phyloP scores from a whole-genome alignment of 768 basidiomycete genomes.

The Gelatoporia subvermispora region DNA sequence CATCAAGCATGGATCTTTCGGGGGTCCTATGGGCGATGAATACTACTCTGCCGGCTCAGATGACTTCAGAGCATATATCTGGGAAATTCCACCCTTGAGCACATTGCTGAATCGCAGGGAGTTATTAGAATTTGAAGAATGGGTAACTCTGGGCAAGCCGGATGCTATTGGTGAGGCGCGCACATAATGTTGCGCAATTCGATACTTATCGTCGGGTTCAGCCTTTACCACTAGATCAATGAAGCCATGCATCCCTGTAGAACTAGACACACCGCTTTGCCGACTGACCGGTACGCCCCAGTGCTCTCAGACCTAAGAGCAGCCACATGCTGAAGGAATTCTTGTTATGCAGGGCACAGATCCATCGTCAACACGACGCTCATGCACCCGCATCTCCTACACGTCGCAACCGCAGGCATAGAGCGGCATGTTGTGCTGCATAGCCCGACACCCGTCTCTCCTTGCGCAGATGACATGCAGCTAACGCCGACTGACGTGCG shows the following conservation, averaged over 20 bases:
- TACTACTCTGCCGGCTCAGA: conserved; percentile 79
- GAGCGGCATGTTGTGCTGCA: conserved; percentile 69
- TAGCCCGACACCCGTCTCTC: conserved; percentile 53
- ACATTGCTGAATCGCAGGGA: conserved; percentile 41
- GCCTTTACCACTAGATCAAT: conserved; percentile 41
- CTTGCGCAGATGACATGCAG: conserved; percentile 39
- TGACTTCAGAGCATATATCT: conserved; percentile 75
- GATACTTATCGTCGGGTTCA: conserved; percentile 14
- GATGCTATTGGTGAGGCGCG: conserved; percentile 34
- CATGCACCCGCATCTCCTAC: conserved; percentile 67
- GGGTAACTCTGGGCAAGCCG: conserved; percentile 33
- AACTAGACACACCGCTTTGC: conserved; percentile 59
- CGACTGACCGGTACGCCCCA: conserved; percentile 48
- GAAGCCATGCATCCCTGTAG: conserved; percentile 48
- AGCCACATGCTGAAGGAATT: neutral
- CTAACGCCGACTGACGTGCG: conserved; percentile 47
- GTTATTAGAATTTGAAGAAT: conserved; percentile 40
- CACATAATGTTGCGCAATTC: neutral
- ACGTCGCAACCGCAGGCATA: conserved; percentile 67
- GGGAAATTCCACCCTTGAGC: conserved; percentile 58
- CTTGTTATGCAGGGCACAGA: conserved; percentile 46
- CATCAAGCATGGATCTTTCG: conserved; percentile 83
- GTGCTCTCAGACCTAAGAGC: neutral
- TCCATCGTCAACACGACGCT: conserved; percentile 74
- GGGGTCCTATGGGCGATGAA: conserved; percentile 47